Evolutionary conservation across 495 filamentous ascomycete species (phyloP), one percentile per base, ranked within the genome.

Genomic region (Apiosordaria backusii): DNA sequence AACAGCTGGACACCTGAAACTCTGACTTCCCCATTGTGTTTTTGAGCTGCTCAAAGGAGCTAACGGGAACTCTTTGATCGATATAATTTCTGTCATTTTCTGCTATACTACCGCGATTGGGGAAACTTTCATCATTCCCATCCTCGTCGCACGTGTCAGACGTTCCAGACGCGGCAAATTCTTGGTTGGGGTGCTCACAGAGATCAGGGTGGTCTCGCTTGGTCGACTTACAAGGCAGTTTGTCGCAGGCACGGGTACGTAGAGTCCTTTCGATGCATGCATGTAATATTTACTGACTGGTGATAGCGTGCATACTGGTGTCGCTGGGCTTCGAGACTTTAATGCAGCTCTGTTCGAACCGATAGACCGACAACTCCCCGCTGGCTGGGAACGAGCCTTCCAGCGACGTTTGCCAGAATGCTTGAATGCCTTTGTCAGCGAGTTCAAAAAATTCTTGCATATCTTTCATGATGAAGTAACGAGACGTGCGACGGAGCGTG

Each of bases 171-270:
- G n/a, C n/a, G n/a, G n/a, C n/a, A n/a, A n/a, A n/a, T n/a, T n/a
- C n/a, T n/a, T n/a, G 1, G 72, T 74, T 90, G 87, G 87, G 83
- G 83, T 4, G 74, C 75, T 15, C 77, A 72, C 45, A 76, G 79
- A 65, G 45, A 61, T 57, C 65, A 68, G n/a, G 84, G 86, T 25
- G 87, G 85, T 4, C 68, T 84, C 21, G 66, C 68, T 35, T 89
- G 80, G 80, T 24, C 76, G 2, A 89, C 88, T 0, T 91, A 90
- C 68, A 86, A 84, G 73, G 89, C 88, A n/a, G 80, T 81, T 5
- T 84, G 82, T 70, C 5, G 55, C 2, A 4, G 55, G 5, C 23
- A 16, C 23, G 21, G 16, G 52, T 54, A 54, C 13, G 21, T 54
- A 4, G 18, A 16, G 52, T 22, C 52, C n/a, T 29, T 29, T 3